Evolutionary conservation across 1,284 basidiomycete species (phyloP).

Genomic region (Agaricales sp.): DNA sequence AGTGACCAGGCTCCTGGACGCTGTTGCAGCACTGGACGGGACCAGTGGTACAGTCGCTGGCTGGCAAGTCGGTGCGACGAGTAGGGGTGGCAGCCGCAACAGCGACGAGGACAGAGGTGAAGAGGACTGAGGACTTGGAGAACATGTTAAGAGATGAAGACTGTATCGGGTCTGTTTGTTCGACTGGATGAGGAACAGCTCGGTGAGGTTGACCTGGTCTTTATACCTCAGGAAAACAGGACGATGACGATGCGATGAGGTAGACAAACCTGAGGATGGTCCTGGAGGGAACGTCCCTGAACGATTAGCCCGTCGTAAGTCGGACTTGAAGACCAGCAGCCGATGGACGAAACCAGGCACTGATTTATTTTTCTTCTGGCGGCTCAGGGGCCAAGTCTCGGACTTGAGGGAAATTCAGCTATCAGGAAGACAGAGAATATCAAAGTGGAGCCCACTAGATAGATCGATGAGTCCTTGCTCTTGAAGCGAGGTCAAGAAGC

Average conservation of each 20-base stretch:
- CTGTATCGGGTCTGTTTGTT: background rate
- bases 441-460: no score
- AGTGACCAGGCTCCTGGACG: background rate
- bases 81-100: conserved; percentile 15
- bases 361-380: no score
- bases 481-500: no score
- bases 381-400: no score
- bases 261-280: no score
- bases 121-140: conserved; percentile 9
- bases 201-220: background rate
- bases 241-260: background rate
- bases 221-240: background rate
- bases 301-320: no score
- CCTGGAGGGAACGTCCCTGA: no score
- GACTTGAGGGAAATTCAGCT: no score
- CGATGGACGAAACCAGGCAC: no score
- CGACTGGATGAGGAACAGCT: background rate
- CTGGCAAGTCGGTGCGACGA: background rate
- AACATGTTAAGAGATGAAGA: conserved; percentile 6
- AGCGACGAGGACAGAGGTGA: conserved; percentile 10
- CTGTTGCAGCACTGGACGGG: conserved; percentile 12
- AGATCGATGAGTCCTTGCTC: no score
- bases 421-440: no score
- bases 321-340: no score
- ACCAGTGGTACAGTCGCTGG: conserved; percentile 11